These are phyloP conservation scores for Dimargaris xerosporica DNA, from an alignment of 192 early-diverging fungal genomes.

Conservation along the genomic window DNA sequence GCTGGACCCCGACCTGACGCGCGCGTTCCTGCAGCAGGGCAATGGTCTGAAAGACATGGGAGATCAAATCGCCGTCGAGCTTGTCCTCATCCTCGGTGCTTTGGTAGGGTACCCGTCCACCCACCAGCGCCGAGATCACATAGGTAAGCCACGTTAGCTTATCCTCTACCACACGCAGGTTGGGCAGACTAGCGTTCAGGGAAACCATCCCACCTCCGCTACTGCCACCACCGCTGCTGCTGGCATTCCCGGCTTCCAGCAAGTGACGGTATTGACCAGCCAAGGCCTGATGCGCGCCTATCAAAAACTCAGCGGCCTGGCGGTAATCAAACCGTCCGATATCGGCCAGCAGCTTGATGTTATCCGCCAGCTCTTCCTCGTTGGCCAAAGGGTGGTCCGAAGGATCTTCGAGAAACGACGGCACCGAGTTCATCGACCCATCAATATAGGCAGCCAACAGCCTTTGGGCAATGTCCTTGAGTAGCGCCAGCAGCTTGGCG, in stretches of 20 bases:
- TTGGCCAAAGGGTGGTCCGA: slow-evolving; percentile 34
- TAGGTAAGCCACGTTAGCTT: slow-evolving; percentile 75
- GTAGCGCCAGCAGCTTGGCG: slow-evolving; percentile 24
- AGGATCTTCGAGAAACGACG: background rate
- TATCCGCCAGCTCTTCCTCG: slow-evolving; percentile 49
- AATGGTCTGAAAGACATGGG: slow-evolving; percentile 51
- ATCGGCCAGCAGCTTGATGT: slow-evolving; percentile 49
- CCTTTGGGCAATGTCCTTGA: slow-evolving; percentile 32
- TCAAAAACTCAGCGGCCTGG: slow-evolving; percentile 31
- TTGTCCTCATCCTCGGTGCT: slow-evolving; percentile 65
- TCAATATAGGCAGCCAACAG: slow-evolving; percentile 16
- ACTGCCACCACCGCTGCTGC: too few species aligned
- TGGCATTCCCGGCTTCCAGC: slow-evolving; percentile 14
- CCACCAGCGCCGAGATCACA: slow-evolving; percentile 48
- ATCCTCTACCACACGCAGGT: slow-evolving; percentile 30
- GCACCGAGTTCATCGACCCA: background rate
- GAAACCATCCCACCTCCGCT: slow-evolving; percentile 11
- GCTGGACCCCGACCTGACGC: slow-evolving; percentile 27
- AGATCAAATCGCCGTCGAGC: slow-evolving; percentile 59
- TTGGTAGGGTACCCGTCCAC: slow-evolving; percentile 55
- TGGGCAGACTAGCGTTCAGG: slow-evolving; percentile 14
- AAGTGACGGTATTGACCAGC: slow-evolving; percentile 41
- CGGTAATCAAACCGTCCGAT: slow-evolving; percentile 55
- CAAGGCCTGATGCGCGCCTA: slow-evolving; percentile 38
- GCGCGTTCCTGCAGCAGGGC: slow-evolving; percentile 46